Evolutionary conservation across 176 grass and related monocot species (phyloP).

Genomic region (Juncus effusus): DNA sequence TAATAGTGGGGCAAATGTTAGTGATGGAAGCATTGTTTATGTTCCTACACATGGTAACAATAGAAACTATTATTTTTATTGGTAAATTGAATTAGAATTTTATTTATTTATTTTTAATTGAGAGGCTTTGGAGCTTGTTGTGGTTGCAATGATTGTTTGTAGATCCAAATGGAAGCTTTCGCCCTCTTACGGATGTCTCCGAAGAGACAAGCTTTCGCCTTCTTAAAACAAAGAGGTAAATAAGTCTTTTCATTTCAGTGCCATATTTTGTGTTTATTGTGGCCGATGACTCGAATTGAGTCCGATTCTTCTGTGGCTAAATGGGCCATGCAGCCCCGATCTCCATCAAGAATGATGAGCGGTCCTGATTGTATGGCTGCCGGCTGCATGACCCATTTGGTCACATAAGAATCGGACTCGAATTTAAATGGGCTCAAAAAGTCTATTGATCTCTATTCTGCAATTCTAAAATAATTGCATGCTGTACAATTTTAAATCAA

Average conservation of each 20-base stretch:
- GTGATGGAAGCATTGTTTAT: conserved; percentile 36
- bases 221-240: too few relatives aligned
- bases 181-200: conserved; percentile 30
- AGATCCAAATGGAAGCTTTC: conserved; percentile 71
- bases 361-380: too few relatives aligned
- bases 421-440: too few relatives aligned
- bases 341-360: too few relatives aligned
- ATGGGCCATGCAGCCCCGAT: too few relatives aligned
- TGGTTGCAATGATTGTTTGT: conserved; percentile 32
- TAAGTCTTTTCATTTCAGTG: neutral
- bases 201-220: conserved; percentile 62
- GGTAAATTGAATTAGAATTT: neutral
- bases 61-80: conserved; percentile 3
- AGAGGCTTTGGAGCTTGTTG: conserved; percentile 8
- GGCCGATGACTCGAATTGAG: too few relatives aligned
- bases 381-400: too few relatives aligned
- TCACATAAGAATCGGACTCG: too few relatives aligned
- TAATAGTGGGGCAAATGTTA: conserved; percentile 45
- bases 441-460: neutral
- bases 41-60: conserved; percentile 56
- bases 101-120: conserved; percentile 8
- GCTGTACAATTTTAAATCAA: neutral
- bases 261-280: too few relatives aligned
- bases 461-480: conserved; percentile 9
- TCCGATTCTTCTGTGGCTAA: too few relatives aligned